phyloP scores from a whole-genome alignment of 371 early-diverging fungal species.

The Syncephalis fuscata region DNA sequence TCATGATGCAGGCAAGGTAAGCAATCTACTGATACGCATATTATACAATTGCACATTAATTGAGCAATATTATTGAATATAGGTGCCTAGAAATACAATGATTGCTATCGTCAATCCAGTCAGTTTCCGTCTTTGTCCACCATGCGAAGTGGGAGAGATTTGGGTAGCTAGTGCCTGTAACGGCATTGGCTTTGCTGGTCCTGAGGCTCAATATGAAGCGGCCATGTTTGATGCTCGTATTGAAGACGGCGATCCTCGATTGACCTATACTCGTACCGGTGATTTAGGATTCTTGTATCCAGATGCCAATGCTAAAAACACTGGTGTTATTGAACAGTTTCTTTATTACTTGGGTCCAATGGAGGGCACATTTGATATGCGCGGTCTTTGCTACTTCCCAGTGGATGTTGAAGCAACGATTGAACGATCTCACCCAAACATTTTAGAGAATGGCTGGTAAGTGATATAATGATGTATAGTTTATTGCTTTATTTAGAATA shows the following conservation, averaged over 20 bases:
- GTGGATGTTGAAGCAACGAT: slow-evolving; percentile 56
- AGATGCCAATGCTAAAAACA: slow-evolving; percentile 17
- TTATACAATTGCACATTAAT: no score
- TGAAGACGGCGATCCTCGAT: slow-evolving; percentile 37
- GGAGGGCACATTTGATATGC: slow-evolving; percentile 46
- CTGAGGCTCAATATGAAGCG: slow-evolving; percentile 5
- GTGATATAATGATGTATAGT: no score
- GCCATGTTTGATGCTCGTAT: slow-evolving; percentile 25
- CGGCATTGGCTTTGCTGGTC: slow-evolving; percentile 7
- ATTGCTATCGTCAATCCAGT: slow-evolving; percentile 72
- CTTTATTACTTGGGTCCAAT: slow-evolving; percentile 63
- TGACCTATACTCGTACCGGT: slow-evolving; percentile 65
- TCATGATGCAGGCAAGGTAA: slow-evolving; percentile 64
- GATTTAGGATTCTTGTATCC: slow-evolving; percentile 74
- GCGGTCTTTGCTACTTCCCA: slow-evolving; percentile 54
- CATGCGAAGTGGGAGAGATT: slow-evolving; percentile 68
- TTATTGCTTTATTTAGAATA: no score
- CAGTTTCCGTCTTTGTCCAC: slow-evolving; percentile 38
- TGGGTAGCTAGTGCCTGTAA: slow-evolving; percentile 67
- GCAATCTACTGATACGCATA: slow-evolving; percentile 4
- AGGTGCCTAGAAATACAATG: slow-evolving; percentile 50
- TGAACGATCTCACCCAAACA: slow-evolving; percentile 32
- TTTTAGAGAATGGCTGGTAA: slow-evolving; percentile 38
- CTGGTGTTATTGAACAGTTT: slow-evolving; percentile 24
- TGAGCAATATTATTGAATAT: neutral